Conservation (phyloP, 129 eudicot genomes). For the Scalesia atractyloides region DNA sequence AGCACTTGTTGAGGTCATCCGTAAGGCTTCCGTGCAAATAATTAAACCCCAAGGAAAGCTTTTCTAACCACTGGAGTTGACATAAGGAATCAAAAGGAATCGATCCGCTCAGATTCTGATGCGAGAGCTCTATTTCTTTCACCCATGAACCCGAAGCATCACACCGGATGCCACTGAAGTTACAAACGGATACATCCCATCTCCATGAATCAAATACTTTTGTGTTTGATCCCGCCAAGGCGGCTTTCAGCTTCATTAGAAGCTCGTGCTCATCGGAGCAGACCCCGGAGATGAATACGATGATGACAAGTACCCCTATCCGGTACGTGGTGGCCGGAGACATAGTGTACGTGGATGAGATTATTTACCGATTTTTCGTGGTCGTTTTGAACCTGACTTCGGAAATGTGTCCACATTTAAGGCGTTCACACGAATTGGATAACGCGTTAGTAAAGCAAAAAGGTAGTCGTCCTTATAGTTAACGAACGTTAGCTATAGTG, state of each 20-base stretch:
- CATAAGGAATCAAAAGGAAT: slow-evolving; percentile 62
- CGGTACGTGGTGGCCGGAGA: slow-evolving; percentile 30
- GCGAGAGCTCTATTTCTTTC: slow-evolving; percentile 67
- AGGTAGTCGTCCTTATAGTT: too few species aligned
- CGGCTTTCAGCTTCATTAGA: slow-evolving; percentile 50
- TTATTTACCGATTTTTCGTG: neutral
- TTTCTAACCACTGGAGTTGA: slow-evolving; percentile 48
- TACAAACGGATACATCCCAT: slow-evolving; percentile 31
- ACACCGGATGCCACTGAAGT: slow-evolving; percentile 67
- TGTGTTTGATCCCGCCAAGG: slow-evolving; percentile 53
- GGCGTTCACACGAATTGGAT: neutral
- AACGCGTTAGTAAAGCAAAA: too few species aligned
- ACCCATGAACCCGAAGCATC: slow-evolving; percentile 35
- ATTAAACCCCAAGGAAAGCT: slow-evolving; percentile 65
- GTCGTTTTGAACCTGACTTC: slow-evolving; percentile 19
- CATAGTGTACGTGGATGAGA: slow-evolving; percentile 27
- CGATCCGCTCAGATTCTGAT: slow-evolving; percentile 51
- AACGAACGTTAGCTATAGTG: too few species aligned
- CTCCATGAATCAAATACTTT: slow-evolving; percentile 62
- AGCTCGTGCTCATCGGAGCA: slow-evolving; percentile 41
- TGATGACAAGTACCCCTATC: slow-evolving; percentile 14
- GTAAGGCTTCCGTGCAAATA: slow-evolving; percentile 42
- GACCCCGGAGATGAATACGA: slow-evolving; percentile 36
- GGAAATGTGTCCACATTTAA: slow-evolving; percentile 13
- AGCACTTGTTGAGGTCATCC: slow-evolving; percentile 49